Evolutionary conservation across 2,329 filamentous ascomycete species (phyloP), one percentile per base, ranked within the genome.

Genomic region (Trichoderma guizhouense): DNA sequence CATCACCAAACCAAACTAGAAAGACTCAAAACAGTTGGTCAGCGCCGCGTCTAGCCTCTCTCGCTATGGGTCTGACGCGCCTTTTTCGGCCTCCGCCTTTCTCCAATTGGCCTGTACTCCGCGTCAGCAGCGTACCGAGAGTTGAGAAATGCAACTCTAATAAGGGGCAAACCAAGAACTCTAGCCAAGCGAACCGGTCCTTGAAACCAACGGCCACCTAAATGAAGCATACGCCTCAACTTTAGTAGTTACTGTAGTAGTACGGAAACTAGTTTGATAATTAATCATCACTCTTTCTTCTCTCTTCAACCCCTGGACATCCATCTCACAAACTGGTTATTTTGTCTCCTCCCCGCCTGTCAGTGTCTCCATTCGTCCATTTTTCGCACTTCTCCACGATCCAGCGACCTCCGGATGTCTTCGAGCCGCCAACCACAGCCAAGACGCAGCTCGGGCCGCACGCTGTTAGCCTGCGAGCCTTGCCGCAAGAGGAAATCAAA

Each of bases 401-500:
- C 26, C 24, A 51, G 2, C 1, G 0, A 15, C 39, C 26, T 28
- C 69, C 69, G 69, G 62, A 71, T 71, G 69, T 71, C 69, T 71
- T 71, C 69, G 36, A 71, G 69, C 69, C 69, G 69, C 69, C 69
- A 71, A 67, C 69, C 69, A 65, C 69, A 71, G 62, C 36, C 61
- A 24, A 51, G 69, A 61, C 62, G 69, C 30, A 34, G 21, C 47
- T 60, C 69, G 21, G 61, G 69, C 51, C 69, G 69, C 62, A 71
- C 69, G 62, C 61, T 28, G 39, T 61, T 71, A 43, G 69, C 69
- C 53, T 71, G 69, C 28, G 62, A 71, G 39, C 69, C 69, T 60
- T 71, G 69, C 69, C 69, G 69, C 62, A 71, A 71, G 69, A 66
- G 69, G 69, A 71, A 71, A 71, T 71, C 69, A 71, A 71, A 71